Evolutionary conservation across 805 yeast species (phyloP), one percentile per base, ranked within the genome.

Genomic region (Cyberlindnera mycetangii): DNA sequence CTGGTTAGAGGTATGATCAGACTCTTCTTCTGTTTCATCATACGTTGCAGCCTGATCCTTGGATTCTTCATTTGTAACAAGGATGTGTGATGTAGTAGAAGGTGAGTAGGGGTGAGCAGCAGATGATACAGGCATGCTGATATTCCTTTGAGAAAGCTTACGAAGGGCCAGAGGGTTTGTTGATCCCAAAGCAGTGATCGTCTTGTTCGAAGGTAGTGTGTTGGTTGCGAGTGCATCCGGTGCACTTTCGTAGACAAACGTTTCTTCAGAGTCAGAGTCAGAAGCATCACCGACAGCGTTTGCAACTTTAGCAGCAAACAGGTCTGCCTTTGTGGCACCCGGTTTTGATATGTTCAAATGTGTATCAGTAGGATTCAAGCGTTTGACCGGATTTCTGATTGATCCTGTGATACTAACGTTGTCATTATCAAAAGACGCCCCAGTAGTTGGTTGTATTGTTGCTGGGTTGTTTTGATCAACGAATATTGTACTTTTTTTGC

Each of bases 281-380:
- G 85, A 88, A 35, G 80, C 90, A 55, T 89, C 96, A 51, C 85
- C 95, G 4, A 92, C 95, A 1, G 98, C 98, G 44, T 89, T 83
- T 8, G 97, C 98, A 49, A 93, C 72, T 55, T 85, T 86, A 0
- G 98, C 97, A 9, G 97, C 98, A 64, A 93, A 93, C 48, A 89
- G 79, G 59, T 90, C 98, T 0, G 97, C 93, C 58, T 89, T 77
- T 7, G 95, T 81, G 4, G 88, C 59, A 17, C 63, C 64, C 20
- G 65, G 58, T 22, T 56, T 48, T 4, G 51, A 24, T 8, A 54
- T 50, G 27, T 54, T 53, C 24, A 44, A 17, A 12, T 51, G 53
- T 19, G 46, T 35, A 12, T 58, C 62, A 4, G 49, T 38, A 21
- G 53, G 51, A 21, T 37, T 48, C 17, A 55, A 15, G 18, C 53